Percentiles rank a stretch among this genome's conserved stretches.
Conservation (phyloP, 768 basidiomycete genomes). For the Tylopilus sp. region DNA sequence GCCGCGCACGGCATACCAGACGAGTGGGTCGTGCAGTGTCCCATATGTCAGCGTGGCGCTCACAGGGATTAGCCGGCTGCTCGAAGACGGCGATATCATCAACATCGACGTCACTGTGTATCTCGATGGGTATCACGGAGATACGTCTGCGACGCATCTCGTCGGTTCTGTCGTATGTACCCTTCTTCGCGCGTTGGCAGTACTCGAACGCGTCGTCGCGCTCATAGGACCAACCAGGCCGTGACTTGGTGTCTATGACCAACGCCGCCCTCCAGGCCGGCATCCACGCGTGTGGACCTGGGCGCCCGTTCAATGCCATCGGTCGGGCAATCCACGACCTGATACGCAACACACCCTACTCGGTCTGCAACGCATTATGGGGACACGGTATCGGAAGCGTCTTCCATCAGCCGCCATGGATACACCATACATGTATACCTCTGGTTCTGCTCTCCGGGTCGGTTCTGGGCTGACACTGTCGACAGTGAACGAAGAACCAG, state of each 20-base stretch:
- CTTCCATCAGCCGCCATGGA: constrained; percentile 84
- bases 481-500: constrained; percentile 82
- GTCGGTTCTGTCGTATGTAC: constrained; percentile 70
- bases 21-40: constrained; percentile 51
- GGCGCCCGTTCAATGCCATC: constrained; percentile 63
- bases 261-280: constrained; percentile 63
- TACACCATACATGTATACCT: constrained; percentile 66
- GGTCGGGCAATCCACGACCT: constrained; percentile 65
- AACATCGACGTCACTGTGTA: constrained; percentile 88
- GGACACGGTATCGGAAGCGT: constrained; percentile 85
- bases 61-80: constrained; percentile 58
- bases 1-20: constrained; percentile 90
- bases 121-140: constrained; percentile 83
- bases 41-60: not conserved
- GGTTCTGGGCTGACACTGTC: not conserved
- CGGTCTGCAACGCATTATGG: constrained; percentile 66
- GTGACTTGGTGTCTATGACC: constrained; percentile 60
- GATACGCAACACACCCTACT: constrained; percentile 40
- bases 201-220: not conserved
- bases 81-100: constrained; percentile 81
- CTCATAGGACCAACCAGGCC: constrained; percentile 63
- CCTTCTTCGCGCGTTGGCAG: not conserved
- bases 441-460: not conserved
- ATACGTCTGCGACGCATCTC: constrained; percentile 81
- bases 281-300: constrained; percentile 74